phyloP scores from a whole-genome alignment of 1,284 basidiomycete species.

The Heterobasidion annosum region DNA sequence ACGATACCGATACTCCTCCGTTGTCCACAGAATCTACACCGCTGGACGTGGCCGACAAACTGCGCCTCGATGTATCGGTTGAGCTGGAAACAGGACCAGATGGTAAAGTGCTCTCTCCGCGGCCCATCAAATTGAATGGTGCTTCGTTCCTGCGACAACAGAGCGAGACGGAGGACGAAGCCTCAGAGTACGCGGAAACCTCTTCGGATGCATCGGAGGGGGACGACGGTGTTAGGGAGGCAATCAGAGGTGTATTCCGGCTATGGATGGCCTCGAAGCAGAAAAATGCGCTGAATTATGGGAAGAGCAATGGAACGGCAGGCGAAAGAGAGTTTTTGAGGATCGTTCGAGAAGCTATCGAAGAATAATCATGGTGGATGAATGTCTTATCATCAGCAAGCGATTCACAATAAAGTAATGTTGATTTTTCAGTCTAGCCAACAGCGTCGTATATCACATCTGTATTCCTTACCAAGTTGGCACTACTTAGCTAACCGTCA shows the following conservation, averaged over 20 bases:
- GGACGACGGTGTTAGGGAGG: constrained; percentile 22
- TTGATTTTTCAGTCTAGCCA: no score
- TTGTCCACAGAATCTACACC: constrained; percentile 1
- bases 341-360: constrained; percentile 17
- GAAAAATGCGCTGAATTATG: constrained; percentile 5
- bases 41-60: no score
- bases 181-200: not conserved
- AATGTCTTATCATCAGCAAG: not conserved
- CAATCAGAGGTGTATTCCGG: constrained; percentile 39
- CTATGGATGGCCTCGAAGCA: constrained; percentile 35
- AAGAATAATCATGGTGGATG: not conserved
- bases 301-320: constrained; percentile 6
- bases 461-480: no score
- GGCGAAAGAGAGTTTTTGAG: constrained; percentile 17
- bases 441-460: no score
- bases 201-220: constrained; percentile 9
- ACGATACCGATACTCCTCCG: constrained; percentile 16
- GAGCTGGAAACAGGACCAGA: not conserved
- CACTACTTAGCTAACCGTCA: no score
- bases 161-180: not conserved
- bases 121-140: not conserved
- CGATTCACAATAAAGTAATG: not conserved
- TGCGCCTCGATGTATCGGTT: no score
- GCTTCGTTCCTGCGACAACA: not conserved
- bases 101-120: not conserved